Evolutionary conservation across 768 basidiomycete species (phyloP).

Genomic region (Termitomyces sp.): DNA sequence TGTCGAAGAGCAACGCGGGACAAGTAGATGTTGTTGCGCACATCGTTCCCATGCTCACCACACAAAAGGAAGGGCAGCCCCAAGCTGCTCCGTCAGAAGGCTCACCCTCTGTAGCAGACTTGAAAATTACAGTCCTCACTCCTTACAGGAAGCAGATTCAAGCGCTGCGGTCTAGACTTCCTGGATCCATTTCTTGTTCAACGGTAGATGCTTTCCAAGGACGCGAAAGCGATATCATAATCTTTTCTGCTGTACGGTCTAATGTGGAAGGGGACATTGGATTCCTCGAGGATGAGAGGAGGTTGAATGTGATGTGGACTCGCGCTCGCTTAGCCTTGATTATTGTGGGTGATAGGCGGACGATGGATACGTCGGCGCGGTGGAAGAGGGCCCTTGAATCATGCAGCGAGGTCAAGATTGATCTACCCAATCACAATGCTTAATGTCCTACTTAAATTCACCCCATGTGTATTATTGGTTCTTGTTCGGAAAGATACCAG

Average conservation of each 20-base stretch:
- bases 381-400: slow-evolving; percentile 49
- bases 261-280: slow-evolving; percentile 57
- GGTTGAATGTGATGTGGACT: slow-evolving; percentile 71
- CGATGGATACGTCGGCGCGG: slow-evolving; percentile 36
- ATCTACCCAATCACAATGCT: no score
- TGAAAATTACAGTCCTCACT: slow-evolving; percentile 46
- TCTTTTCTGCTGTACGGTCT: slow-evolving; percentile 60
- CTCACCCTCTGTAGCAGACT: slow-evolving; percentile 1
- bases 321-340: slow-evolving; percentile 52
- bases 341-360: slow-evolving; percentile 51
- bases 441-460: neutral
- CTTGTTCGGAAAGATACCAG: no score
- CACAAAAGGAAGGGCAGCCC: slow-evolving; percentile 13
- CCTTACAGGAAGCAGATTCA: slow-evolving; percentile 56
- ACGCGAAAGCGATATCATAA: slow-evolving; percentile 59
- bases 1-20: slow-evolving; percentile 56
- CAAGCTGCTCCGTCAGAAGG: slow-evolving; percentile 10
- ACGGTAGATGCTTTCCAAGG: slow-evolving; percentile 67
- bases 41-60: slow-evolving; percentile 37
- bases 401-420: slow-evolving; percentile 23
- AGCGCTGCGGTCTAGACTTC: slow-evolving; percentile 35
- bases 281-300: slow-evolving; percentile 54
- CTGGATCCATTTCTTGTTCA: slow-evolving; percentile 30
- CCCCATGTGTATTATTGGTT: slow-evolving; percentile 7
- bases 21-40: slow-evolving; percentile 49